Percentiles rank a stretch among this genome's conserved stretches.
Evolutionary conservation across 768 basidiomycete genomes (phyloP).

Genomic region (Amanita polypyramis): DNA sequence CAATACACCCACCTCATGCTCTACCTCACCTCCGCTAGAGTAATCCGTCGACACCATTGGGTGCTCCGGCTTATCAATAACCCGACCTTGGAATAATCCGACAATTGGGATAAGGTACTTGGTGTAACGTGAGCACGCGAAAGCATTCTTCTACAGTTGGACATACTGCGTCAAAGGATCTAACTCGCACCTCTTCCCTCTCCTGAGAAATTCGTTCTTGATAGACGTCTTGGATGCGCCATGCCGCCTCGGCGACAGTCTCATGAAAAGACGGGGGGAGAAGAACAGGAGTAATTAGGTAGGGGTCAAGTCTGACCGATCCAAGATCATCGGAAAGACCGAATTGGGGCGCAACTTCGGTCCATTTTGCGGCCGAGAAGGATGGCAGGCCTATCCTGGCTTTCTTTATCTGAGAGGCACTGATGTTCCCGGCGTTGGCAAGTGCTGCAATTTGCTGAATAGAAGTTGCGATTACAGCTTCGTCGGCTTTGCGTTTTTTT

Average conservation of each 20-base stretch:
- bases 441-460: neutral
- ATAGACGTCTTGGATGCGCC: slow-evolving; percentile 10
- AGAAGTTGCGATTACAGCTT: slow-evolving; percentile 3
- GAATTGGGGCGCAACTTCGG: slow-evolving; percentile 4
- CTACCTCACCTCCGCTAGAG: slow-evolving; percentile 9
- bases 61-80: slow-evolving; percentile 11
- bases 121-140: slow-evolving; percentile 1
- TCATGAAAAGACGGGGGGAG: slow-evolving; percentile 10
- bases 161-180: slow-evolving; percentile 8
- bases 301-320: slow-evolving; percentile 3
- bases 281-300: neutral
- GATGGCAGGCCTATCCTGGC: slow-evolving; percentile 8
- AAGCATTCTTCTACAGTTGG: neutral
- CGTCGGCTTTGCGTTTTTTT: neutral
- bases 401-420: slow-evolving; percentile 7
- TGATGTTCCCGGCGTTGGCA: slow-evolving; percentile 6
- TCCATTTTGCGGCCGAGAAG: slow-evolving; percentile 8
- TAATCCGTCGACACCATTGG: slow-evolving; percentile 7
- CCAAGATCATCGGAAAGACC: slow-evolving; percentile 3
- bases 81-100: slow-evolving; percentile 11
- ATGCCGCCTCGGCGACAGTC: slow-evolving; percentile 4
- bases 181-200: slow-evolving; percentile 8
- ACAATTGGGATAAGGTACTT: slow-evolving; percentile 11
- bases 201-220: slow-evolving; percentile 7
- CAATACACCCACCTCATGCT: slow-evolving; percentile 10